Evolutionary conservation across 129 eudicot genomes (phyloP).

Genomic region (Helianthus annuus): DNA sequence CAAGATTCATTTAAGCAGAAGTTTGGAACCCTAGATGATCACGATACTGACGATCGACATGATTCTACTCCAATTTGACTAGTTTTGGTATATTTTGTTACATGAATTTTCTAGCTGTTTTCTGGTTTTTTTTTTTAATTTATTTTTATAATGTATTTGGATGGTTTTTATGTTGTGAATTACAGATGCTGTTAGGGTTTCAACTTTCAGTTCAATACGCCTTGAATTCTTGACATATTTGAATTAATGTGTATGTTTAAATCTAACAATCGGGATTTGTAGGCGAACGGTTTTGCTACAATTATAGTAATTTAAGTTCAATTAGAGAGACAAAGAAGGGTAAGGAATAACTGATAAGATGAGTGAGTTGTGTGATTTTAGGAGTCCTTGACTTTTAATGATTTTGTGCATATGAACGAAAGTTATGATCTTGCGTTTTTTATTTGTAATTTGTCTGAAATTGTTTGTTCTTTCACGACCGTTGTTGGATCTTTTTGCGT

Average conservation of each 20-base stretch:
- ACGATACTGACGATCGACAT: conserved; percentile 31
- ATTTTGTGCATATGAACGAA: background rate
- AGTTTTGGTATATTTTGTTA: background rate
- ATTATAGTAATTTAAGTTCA: conserved; percentile 6
- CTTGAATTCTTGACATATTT: background rate
- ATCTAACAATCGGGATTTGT: conserved; percentile 2
- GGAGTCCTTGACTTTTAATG: background rate
- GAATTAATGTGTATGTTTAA: conserved; percentile 7
- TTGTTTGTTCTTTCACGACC: background rate
- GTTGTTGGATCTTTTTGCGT: background rate
- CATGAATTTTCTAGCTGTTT: background rate
- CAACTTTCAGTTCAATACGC: background rate
- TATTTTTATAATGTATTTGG: background rate
- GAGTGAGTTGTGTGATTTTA: background rate
- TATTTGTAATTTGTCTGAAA: background rate
- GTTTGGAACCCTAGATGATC: conserved; percentile 58
- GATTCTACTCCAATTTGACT: conserved; percentile 29
- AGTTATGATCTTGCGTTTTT: background rate
- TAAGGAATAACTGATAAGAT: background rate
- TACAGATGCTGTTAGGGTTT: conserved; percentile 17
- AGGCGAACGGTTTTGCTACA: background rate
- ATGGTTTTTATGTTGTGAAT: conserved; percentile 11
- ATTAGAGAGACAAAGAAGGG: background rate
- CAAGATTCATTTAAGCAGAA: conserved; percentile 90
- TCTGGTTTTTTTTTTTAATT: background rate